These are phyloP conservation scores for Beauveria australis DNA, from an alignment of 2,329 filamentous ascomycete species.

Conservation along the genomic window DNA sequence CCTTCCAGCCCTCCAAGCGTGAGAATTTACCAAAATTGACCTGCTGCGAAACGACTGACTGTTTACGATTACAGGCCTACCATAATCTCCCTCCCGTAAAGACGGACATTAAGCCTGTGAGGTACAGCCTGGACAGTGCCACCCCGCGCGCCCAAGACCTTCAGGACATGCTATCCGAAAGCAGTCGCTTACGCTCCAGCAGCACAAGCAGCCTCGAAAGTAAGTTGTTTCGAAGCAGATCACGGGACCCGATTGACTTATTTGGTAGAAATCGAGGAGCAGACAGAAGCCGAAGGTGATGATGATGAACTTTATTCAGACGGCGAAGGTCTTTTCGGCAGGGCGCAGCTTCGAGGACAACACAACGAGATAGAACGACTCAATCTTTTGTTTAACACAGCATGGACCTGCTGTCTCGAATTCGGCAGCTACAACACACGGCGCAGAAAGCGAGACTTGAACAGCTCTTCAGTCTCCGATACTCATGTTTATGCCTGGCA, in stretches of 20 bases:
- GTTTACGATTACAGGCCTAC: constrained; percentile 8
- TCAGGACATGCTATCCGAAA: constrained; percentile 58
- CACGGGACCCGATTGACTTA: constrained; percentile 18
- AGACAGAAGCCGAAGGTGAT: constrained; percentile 44
- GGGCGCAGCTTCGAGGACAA: constrained; percentile 49
- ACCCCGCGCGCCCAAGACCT: constrained; percentile 80
- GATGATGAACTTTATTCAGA: constrained; percentile 37
- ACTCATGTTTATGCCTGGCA: constrained; percentile 86
- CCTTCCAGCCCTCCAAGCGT: constrained; percentile 19
- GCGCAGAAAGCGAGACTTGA: constrained; percentile 2
- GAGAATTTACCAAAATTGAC: neutral
- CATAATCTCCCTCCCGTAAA: constrained; percentile 63
- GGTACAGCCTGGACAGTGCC: constrained; percentile 58
- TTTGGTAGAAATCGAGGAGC: constrained; percentile 45
- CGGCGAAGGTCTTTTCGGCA: constrained; percentile 70
- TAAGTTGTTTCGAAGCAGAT: constrained; percentile 29
- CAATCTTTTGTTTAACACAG: constrained; percentile 57
- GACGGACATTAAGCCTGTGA: constrained; percentile 60
- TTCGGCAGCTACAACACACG: constrained; percentile 10
- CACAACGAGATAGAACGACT: constrained; percentile 60
- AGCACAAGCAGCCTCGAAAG: constrained; percentile 71
- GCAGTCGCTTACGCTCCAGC: constrained; percentile 51
- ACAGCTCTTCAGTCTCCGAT: constrained; percentile 39
- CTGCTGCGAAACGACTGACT: neutral
- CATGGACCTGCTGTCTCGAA: constrained; percentile 8